A percentile compares a stretch with the other conserved stretches of the same genome.
Evolutionary conservation across 768 basidiomycete genomes (phyloP).

Genomic region (Kwoniella sp.): DNA sequence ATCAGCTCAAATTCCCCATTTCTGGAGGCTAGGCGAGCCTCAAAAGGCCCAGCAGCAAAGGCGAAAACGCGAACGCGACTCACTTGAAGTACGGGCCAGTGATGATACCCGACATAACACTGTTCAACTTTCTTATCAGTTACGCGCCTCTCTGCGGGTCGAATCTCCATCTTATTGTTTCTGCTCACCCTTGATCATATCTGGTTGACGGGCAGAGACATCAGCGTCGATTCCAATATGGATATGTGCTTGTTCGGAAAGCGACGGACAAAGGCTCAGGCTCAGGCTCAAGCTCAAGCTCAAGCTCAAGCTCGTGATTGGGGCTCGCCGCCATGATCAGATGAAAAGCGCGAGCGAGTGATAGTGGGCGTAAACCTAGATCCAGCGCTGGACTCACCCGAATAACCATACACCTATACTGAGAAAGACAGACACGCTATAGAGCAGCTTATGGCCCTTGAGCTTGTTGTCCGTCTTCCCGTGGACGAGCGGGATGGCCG

Average conservation of each 20-base stretch:
- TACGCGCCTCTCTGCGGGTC: too few relatives aligned
- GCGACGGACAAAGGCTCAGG: too few relatives aligned
- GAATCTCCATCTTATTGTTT: too few relatives aligned
- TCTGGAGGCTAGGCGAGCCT: too few relatives aligned
- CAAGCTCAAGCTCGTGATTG: too few relatives aligned
- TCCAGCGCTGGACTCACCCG: slow-evolving; percentile 42
- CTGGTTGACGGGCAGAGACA: slow-evolving; percentile 8
- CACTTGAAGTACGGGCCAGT: slow-evolving; percentile 59
- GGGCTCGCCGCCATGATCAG: not conserved
- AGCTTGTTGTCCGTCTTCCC: slow-evolving; percentile 43
- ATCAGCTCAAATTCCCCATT: too few relatives aligned
- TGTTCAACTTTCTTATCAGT: slow-evolving; percentile 11
- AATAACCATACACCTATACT: slow-evolving; percentile 56
- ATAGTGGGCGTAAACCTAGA: too few relatives aligned
- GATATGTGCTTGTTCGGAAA: too few relatives aligned
- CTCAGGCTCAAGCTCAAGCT: too few relatives aligned
- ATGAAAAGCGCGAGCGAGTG: too few relatives aligned
- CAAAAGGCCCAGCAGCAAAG: too few relatives aligned
- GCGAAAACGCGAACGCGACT: slow-evolving; percentile 3
- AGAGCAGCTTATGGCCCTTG: slow-evolving; percentile 48
- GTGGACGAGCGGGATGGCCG: slow-evolving; percentile 44
- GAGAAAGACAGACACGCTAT: slow-evolving; percentile 52
- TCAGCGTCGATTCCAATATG: not conserved
- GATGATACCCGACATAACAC: slow-evolving; percentile 67
- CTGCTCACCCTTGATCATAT: slow-evolving; percentile 53